phyloP scores from a whole-genome alignment of 2,329 filamentous ascomycete species.

The Apiospora phragmitis region DNA sequence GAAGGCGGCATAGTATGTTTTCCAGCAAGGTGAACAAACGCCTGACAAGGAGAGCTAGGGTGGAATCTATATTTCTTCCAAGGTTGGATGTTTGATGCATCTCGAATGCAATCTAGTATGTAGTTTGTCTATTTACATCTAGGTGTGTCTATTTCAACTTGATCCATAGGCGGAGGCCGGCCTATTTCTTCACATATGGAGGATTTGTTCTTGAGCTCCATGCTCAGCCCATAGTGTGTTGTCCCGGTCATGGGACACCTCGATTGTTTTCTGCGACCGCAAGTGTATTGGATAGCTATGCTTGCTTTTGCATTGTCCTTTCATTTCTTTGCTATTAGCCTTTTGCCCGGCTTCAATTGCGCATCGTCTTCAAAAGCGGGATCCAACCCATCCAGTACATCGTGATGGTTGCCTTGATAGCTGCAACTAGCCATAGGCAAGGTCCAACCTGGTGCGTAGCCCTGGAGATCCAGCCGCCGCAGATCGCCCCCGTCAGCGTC shows the following conservation, averaged over 20 bases:
- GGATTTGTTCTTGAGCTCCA: neutral
- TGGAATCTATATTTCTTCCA: no score
- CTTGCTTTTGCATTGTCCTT: neutral
- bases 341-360: neutral
- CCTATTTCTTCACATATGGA: neutral
- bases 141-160: neutral
- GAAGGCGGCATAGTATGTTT: no score
- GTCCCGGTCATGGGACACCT: neutral
- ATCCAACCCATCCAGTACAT: constrained; percentile 30
- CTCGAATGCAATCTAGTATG: neutral
- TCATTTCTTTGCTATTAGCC: no score
- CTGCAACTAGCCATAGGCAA: constrained; percentile 46
- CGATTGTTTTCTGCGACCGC: neutral
- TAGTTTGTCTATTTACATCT: neutral
- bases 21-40: no score
- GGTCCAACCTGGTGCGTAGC: constrained; percentile 41
- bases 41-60: no score
- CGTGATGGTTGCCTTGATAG: constrained; percentile 42
- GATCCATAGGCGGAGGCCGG: neutral
- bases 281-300: neutral
- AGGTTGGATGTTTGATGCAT: no score
- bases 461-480: constrained; percentile 48
- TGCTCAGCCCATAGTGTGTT: neutral
- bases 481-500: constrained; percentile 43
- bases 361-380: neutral